Percentiles rank a stretch among this genome's conserved stretches.
Conservation (phyloP, 1,139 yeast species). For the Candida sp. region DNA sequence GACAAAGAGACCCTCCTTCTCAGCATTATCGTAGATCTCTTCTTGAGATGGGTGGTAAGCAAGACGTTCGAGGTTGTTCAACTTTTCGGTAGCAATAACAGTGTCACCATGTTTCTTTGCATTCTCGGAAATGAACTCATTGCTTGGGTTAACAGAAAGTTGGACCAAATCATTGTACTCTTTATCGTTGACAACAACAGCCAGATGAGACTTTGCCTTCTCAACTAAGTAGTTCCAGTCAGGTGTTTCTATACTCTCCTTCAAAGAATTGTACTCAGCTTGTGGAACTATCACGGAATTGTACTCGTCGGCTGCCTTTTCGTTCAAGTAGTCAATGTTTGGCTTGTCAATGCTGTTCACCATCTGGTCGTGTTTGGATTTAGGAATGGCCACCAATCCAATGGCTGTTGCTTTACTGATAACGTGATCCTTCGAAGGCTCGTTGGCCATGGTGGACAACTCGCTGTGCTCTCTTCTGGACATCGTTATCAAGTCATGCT, state of each 20-base stretch:
- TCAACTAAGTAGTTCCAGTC: slow-evolving; percentile 26
- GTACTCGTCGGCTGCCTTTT: slow-evolving; percentile 27
- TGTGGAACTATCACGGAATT: slow-evolving; percentile 26
- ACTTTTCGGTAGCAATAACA: slow-evolving; percentile 22
- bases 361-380: slow-evolving; percentile 23
- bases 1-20: slow-evolving; percentile 18
- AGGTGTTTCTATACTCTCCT: slow-evolving; percentile 23
- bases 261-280: slow-evolving; percentile 21
- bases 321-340: slow-evolving; percentile 29
- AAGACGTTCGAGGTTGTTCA: slow-evolving; percentile 19
- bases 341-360: slow-evolving; percentile 23
- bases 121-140: slow-evolving; percentile 28
- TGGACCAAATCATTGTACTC: slow-evolving; percentile 19
- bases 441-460: slow-evolving; percentile 26
- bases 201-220: slow-evolving; percentile 23
- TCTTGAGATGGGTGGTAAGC: slow-evolving; percentile 21
- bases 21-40: slow-evolving; percentile 22
- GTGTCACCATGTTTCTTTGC: slow-evolving; percentile 20
- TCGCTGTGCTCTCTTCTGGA: slow-evolving; percentile 28
- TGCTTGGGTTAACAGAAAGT: slow-evolving; percentile 23
- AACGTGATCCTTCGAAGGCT: slow-evolving; percentile 33
- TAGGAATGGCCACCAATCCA: slow-evolving; percentile 29
- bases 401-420: slow-evolving; percentile 23
- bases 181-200: slow-evolving; percentile 20
- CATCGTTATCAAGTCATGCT: slow-evolving; percentile 24